These are phyloP conservation scores for Arctostaphylos glauca DNA, from an alignment of 148 eudicot species.

Conservation along the genomic window DNA sequence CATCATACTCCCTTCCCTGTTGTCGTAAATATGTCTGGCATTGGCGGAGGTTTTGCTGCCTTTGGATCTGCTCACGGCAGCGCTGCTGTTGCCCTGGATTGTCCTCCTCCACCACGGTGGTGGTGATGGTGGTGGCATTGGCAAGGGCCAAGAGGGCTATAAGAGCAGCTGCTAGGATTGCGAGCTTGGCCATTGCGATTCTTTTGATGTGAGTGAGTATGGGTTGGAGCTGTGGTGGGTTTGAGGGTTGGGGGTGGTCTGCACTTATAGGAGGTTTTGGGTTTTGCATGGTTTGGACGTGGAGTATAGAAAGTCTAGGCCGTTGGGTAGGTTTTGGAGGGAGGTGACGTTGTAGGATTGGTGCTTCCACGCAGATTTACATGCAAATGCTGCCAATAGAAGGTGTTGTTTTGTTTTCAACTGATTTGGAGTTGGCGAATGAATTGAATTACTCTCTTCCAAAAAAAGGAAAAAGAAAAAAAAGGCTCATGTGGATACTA, in stretches of 20 bases:
- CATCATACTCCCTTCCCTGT: neutral
- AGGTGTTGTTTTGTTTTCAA: neutral
- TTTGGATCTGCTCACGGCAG: constrained; percentile 31
- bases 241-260: constrained; percentile 10
- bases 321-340: neutral
- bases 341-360: neutral
- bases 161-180: constrained; percentile 12
- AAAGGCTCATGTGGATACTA: too few species aligned
- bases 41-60: constrained; percentile 25
- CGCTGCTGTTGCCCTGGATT: neutral
- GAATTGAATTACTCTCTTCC: neutral
- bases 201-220: neutral
- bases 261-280: constrained; percentile 13
- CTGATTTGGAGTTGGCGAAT: neutral
- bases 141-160: constrained; percentile 14
- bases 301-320: constrained; percentile 1
- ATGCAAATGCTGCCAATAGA: constrained; percentile 4
- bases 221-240: neutral
- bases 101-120: neutral
- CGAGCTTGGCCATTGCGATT: constrained; percentile 14
- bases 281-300: constrained; percentile 22
- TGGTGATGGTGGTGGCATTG: constrained; percentile 18
- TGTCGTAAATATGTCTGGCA: constrained; percentile 29
- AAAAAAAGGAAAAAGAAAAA: too few species aligned
- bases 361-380: constrained; percentile 5